Evolutionary conservation across 108 stramenopile genomes (phyloP).

Genomic region (Fragilariopsis cylindrus): DNA sequence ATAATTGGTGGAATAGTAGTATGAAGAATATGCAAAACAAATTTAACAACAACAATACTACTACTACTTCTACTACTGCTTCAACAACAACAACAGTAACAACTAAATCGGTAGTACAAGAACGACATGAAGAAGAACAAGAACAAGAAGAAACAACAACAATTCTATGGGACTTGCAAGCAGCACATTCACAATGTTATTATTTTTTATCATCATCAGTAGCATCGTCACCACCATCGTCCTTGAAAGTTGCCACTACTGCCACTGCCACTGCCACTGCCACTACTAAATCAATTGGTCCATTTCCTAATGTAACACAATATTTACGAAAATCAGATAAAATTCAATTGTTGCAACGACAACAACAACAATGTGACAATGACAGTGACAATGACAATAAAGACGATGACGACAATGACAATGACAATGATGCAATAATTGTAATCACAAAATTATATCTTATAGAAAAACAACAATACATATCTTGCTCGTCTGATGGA

Average conservation of each 20-base stretch:
- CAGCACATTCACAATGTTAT: constrained; percentile 47
- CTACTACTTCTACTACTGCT: no score
- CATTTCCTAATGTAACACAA: constrained; percentile 41
- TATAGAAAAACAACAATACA: constrained; percentile 15
- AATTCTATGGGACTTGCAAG: constrained; percentile 41
- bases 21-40: constrained; percentile 12
- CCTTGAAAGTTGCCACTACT: no score
- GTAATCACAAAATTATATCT: background rate
- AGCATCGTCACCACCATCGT: no score
- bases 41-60: background rate
- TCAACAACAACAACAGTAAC: background rate
- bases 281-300: constrained; percentile 36
- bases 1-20: constrained; percentile 7
- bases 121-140: background rate
- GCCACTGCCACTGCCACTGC: background rate
- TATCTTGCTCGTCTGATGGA: constrained; percentile 11
- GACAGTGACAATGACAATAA: background rate
- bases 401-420: no score
- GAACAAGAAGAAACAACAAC: constrained; percentile 21
- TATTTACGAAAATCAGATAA: constrained; percentile 40
- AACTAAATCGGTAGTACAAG: background rate
- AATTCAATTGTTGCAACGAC: constrained; percentile 23
- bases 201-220: constrained; percentile 5
- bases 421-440: background rate
- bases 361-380: constrained; percentile 17